Base-by-base conservation (phyloP, 2,329 filamentous ascomycete species). In the Xylaria sp. region DNA sequence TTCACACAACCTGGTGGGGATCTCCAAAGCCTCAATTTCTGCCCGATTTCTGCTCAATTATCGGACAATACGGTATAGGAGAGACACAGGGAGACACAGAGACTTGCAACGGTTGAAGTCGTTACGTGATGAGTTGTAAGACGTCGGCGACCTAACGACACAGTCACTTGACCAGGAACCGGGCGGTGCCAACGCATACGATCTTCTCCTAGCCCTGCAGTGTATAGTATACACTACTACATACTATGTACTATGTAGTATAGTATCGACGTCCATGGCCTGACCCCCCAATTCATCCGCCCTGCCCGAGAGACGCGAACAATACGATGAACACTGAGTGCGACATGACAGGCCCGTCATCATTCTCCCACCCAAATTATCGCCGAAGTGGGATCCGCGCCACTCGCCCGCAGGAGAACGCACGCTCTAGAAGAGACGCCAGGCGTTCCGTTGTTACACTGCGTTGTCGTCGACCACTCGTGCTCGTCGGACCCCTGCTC, bases 381-480 rank as follows among this genome's bases (percentile, higher is more conserved):
- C 47, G 55, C 55, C 57, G 48, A 60, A 3, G 48, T 59, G 23
- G 47, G 17, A 33, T 25, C 13, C 19, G 54, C 21, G 59, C 59
- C 59, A 43, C 59, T 35, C 19, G 1, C 35, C 54, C 19, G 47
- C 48, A 58, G 40, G 48, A 25, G 43, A 3, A 19, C 27, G 17
- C 37, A 33, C 15, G 54, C 54, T 58, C 58, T 47, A 64, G 62
- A 58, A 64, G 58, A 51, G 37, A 64, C 54, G 43, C 55, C 43
- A 52, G 48, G 52, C n/a, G 46, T 35, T 33, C 51, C 37, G 57
- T 33, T 23, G 58, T 66, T 56, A 48, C 62, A 65, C 43, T 11
- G 27, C 66, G 46, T 58, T 13, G 33, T 41, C 15, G 56, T 44
- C 23, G 49, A 41, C 66, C 64, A 67, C 52, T 65, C 46, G 59